A percentile compares a stretch with the other conserved stretches of the same genome.
Conservation (phyloP, 306 rosid genomes). For the Notholithocarpus densiflorus region DNA sequence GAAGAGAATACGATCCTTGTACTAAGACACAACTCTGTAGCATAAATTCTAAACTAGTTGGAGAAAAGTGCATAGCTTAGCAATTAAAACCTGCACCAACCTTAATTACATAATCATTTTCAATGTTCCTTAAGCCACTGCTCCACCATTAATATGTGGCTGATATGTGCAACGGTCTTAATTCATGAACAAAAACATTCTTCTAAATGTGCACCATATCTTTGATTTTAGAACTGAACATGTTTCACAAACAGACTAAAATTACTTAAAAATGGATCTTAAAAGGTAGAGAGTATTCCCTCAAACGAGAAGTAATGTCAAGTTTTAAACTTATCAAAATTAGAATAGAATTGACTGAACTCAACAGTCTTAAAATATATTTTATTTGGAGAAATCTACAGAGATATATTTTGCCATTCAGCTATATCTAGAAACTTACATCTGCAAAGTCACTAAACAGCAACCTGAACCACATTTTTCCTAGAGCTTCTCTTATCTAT, state of each 20-base stretch:
- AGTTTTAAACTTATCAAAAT: neutral
- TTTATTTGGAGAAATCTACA: neutral
- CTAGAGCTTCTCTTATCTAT: neutral
- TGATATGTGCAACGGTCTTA: neutral
- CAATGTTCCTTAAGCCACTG: too few relatives aligned
- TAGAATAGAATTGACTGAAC: neutral
- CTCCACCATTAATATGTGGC: neutral
- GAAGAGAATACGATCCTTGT: too few relatives aligned
- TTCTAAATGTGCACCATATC: neutral
- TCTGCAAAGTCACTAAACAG: neutral
- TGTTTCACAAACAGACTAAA: neutral
- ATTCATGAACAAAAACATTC: neutral
- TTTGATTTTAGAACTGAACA: neutral
- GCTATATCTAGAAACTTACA: neutral
- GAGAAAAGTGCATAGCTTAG: too few relatives aligned
- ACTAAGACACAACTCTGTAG: too few relatives aligned
- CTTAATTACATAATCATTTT: too few relatives aligned
- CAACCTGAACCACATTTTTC: neutral
- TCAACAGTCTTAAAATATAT: neutral
- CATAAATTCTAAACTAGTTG: too few relatives aligned
- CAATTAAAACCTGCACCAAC: too few relatives aligned
- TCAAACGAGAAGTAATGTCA: neutral
- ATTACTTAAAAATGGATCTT: neutral
- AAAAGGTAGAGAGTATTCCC: neutral
- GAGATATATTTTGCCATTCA: neutral